Evolutionary conservation across 2,329 filamentous ascomycete species (phyloP).

Genomic region (Fusarium haematococcum): DNA sequence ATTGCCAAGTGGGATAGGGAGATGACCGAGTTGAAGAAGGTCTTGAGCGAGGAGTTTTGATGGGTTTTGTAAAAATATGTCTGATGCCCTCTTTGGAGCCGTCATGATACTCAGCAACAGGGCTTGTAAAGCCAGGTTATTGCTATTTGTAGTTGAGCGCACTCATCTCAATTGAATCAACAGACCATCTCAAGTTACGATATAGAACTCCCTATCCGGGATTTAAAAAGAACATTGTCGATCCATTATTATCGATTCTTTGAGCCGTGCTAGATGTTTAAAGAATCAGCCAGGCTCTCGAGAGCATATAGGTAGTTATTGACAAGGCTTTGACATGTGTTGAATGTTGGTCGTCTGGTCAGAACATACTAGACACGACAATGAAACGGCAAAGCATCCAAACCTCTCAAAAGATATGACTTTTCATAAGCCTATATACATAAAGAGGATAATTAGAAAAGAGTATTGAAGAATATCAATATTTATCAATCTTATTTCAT

Average conservation of each 20-base stretch:
- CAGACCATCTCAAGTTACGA: neutral
- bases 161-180: conserved; percentile 1
- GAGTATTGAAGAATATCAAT: neutral
- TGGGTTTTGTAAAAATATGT: neutral
- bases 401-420: neutral
- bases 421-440: neutral
- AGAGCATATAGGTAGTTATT: neutral
- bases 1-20: conserved; percentile 80
- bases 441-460: neutral
- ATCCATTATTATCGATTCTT: neutral
- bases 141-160: neutral
- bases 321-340: neutral
- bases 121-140: neutral
- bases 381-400: neutral
- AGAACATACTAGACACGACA: no score
- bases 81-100: neutral
- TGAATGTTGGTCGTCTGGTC: no score
- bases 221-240: neutral
- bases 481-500: neutral
- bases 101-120: neutral
- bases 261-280: neutral
- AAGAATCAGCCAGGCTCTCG: neutral
- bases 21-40: conserved; percentile 77
- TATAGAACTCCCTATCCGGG: no score
- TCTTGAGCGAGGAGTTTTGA: conserved; percentile 61